Conservation (phyloP, 2,329 filamentous ascomycete genomes). For the Orbilia oligospora region DNA sequence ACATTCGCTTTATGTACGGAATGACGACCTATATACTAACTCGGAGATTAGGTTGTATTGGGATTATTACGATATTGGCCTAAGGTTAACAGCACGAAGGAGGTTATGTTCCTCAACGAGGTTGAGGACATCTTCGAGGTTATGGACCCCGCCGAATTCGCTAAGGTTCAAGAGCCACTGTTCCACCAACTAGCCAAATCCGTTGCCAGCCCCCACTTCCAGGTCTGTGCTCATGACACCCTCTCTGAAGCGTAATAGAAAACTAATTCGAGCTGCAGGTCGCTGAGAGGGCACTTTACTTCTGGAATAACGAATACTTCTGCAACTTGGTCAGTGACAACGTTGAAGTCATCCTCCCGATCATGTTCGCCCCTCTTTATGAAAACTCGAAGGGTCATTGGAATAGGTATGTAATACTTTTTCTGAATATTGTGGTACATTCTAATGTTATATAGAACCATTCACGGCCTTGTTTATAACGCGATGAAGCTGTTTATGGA, state of each 20-base stretch:
- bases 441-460: slow-evolving; percentile 77
- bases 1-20: slow-evolving; percentile 31
- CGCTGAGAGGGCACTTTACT: slow-evolving; percentile 95
- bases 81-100: slow-evolving; percentile 99
- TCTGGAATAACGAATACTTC: slow-evolving; percentile 99
- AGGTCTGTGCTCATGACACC: slow-evolving; percentile 70
- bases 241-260: not conserved
- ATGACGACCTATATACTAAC: slow-evolving; percentile 60
- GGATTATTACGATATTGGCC: slow-evolving; percentile 97
- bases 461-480: slow-evolving; percentile 99
- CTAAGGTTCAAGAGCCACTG: slow-evolving; percentile 96
- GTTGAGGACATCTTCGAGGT: slow-evolving; percentile 99
- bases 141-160: slow-evolving; percentile 98
- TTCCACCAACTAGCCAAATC: slow-evolving; percentile 99
- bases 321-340: slow-evolving; percentile 99
- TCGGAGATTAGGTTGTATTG: slow-evolving; percentile 86
- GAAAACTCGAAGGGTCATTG: slow-evolving; percentile 99
- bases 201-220: slow-evolving; percentile 97
- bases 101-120: slow-evolving; percentile 99
- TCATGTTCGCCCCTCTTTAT: slow-evolving; percentile 98
- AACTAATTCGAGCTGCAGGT: slow-evolving; percentile 71
- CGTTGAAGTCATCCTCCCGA: slow-evolving; percentile 96
- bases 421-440: slow-evolving; percentile 4
- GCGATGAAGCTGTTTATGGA: slow-evolving; percentile 99
- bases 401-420: slow-evolving; percentile 80